A percentile compares a stretch with the other conserved stretches of the same genome.
phyloP scores from a whole-genome alignment of 371 early-diverging fungal genomes.

The Synchytrium microbalum region DNA sequence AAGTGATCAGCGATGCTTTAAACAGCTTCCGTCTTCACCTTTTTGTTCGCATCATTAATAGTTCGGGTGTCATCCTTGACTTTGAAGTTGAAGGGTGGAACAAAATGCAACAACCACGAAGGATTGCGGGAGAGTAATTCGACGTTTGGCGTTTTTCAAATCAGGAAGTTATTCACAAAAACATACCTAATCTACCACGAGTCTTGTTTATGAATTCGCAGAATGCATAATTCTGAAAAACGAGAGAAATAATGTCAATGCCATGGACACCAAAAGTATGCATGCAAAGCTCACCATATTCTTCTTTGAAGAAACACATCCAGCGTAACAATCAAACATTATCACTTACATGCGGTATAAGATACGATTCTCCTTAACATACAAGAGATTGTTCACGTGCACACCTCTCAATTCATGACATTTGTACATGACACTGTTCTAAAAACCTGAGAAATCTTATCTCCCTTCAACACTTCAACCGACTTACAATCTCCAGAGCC shows the following conservation, averaged over 20 bases:
- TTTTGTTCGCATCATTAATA: slow-evolving; percentile 72
- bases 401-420: slow-evolving; percentile 72
- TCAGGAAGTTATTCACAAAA: no score
- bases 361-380: slow-evolving; percentile 91
- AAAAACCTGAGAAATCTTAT: slow-evolving; percentile 78
- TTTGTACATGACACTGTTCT: slow-evolving; percentile 72
- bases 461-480: slow-evolving; percentile 79
- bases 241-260: no score
- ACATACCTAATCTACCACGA: slow-evolving; percentile 91
- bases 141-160: no score
- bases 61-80: slow-evolving; percentile 90
- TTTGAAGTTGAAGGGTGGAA: slow-evolving; percentile 87
- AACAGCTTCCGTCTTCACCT: no score
- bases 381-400: slow-evolving; percentile 80
- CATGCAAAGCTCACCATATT: no score
- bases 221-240: slow-evolving; percentile 83
- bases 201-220: slow-evolving; percentile 96
- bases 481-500: slow-evolving; percentile 85
- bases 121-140: no score
- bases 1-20: no score
- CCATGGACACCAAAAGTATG: no score
- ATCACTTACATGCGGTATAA: slow-evolving; percentile 93
- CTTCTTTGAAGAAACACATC: no score
- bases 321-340: slow-evolving; percentile 1
- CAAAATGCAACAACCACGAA: no score